phyloP scores from a whole-genome alignment of 2,329 filamentous ascomycete species.

The Monascus ruber region DNA sequence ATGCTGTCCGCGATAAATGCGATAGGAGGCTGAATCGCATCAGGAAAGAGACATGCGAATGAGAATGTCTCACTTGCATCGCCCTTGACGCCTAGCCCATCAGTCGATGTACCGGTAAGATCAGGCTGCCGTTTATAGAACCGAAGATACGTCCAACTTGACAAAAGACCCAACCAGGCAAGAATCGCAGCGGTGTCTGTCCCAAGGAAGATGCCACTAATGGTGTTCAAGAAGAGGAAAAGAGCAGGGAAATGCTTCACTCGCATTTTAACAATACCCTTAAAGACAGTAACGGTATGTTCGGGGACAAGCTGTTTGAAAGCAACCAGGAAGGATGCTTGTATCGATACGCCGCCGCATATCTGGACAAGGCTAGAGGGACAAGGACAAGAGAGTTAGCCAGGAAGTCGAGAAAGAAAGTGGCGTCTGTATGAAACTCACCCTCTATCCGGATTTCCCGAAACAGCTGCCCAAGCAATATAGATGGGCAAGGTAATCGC shows the following conservation, averaged over 20 bases:
- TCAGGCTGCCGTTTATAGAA: slow-evolving; percentile 70
- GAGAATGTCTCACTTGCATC: slow-evolving; percentile 95
- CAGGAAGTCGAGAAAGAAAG: slow-evolving; percentile 7
- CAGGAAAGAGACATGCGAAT: slow-evolving; percentile 91
- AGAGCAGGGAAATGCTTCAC: slow-evolving; percentile 71
- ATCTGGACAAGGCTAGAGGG: slow-evolving; percentile 60
- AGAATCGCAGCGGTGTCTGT: slow-evolving; percentile 72
- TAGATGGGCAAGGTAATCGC: slow-evolving; percentile 61
- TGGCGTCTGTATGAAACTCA: slow-evolving; percentile 17
- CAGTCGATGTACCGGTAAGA: slow-evolving; percentile 42
- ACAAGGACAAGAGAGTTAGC: slow-evolving; percentile 10
- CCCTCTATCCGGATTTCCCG: slow-evolving; percentile 25
- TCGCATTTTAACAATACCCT: slow-evolving; percentile 75
- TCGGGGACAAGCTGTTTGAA: slow-evolving; percentile 97
- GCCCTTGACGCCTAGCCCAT: slow-evolving; percentile 55
- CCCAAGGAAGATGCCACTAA: slow-evolving; percentile 52
- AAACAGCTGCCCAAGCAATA: slow-evolving; percentile 60
- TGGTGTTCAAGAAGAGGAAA: slow-evolving; percentile 59
- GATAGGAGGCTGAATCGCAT: slow-evolving; percentile 65
- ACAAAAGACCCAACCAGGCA: slow-evolving; percentile 68
- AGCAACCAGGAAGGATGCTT: slow-evolving; percentile 87
- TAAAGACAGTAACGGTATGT: slow-evolving; percentile 90
- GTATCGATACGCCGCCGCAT: slow-evolving; percentile 76
- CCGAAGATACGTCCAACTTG: slow-evolving; percentile 88
- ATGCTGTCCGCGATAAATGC: slow-evolving; percentile 61